A percentile compares a stretch with the other conserved stretches of the same genome.
These are phyloP conservation scores for Friedmanniomyces simplex DNA, from an alignment of 495 filamentous ascomycete species.

Conservation along the genomic window DNA sequence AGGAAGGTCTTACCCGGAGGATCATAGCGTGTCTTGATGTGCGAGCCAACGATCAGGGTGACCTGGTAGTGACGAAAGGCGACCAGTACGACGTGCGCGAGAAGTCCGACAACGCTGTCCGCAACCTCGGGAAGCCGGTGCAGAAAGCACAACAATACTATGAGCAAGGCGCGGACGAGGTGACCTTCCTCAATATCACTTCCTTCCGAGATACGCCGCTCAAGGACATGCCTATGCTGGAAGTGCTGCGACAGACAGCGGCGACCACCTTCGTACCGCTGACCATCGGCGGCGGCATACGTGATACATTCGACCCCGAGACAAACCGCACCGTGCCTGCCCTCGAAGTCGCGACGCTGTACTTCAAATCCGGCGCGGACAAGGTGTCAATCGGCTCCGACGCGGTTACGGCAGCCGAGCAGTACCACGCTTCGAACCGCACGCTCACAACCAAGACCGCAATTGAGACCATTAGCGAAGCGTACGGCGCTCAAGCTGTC, in stretches of 20 bases:
- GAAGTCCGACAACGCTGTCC: constrained; percentile 65
- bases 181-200: constrained; percentile 97
- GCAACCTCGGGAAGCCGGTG: constrained; percentile 92
- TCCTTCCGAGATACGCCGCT: constrained; percentile 91
- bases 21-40: constrained; percentile 96
- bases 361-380: constrained; percentile 97
- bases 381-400: constrained; percentile 97
- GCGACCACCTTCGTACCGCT: constrained; percentile 95
- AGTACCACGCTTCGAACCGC: constrained; percentile 61
- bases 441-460: constrained; percentile 69
- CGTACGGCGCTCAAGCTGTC: constrained; percentile 94
- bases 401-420: constrained; percentile 82
- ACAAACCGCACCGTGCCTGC: constrained; percentile 82
- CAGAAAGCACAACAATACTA: constrained; percentile 92
- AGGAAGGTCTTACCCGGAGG: constrained; percentile 68
- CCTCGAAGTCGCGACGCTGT: constrained; percentile 87
- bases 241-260: constrained; percentile 74
- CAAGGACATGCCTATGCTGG: constrained; percentile 88
- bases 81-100: constrained; percentile 99
- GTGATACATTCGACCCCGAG: constrained; percentile 63
- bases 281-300: constrained; percentile 90
- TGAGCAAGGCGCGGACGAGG: constrained; percentile 90
- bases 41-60: constrained; percentile 88
- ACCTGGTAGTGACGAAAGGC: constrained; percentile 94
- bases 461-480: constrained; percentile 85